Evolutionary conservation across 495 filamentous ascomycete species (phyloP), one percentile per base, ranked within the genome.

Genomic region (Penicillium crystallinum): DNA sequence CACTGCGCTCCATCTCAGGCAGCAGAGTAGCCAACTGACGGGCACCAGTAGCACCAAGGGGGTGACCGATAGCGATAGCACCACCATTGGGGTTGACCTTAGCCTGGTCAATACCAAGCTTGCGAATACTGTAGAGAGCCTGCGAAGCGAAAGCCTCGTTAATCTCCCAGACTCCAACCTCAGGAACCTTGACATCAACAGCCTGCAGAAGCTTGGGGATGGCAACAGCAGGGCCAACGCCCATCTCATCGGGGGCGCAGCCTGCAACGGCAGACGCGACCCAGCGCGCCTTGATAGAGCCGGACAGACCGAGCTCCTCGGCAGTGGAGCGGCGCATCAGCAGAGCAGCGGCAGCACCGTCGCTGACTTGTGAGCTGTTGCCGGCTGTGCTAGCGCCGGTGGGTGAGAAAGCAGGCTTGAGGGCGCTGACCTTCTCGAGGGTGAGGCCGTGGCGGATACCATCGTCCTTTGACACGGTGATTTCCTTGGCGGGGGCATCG

Each of bases 121-220:
- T 79, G 57, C 88, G 72, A 30, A 89, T 65, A 62, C 86, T 92
- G 72, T 95, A 88, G 9, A 96, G 65, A 11, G 88, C 85, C 73
- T 97, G 91, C 47, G 85, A 88, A 4, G 91, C 91, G 71, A 96
- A 97, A 17, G 91, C 91, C 77, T 96, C 91, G 68, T 96, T 97
- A 66, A 97, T 85, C 77, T 97, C 91, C 90, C 90, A 96, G n/a
- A 92, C 73, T 6, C 85, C 80, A 0, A 97, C 84, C 42, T 97
- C 89, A 9, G 74, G 70, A 6, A 74, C 82, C 42, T 61, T 59
- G 31, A 96, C 53, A 15, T 84, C 89, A 9, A 86, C 76, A 48
- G 78, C 76, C 41, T 77, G 63, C 17, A 96, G 71, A 36, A 95
- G 75, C 64, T 86, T 88, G 22, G 91, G 91, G 36, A 96, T 90